Evolutionary conservation across 73 alveolate species (phyloP).

Genomic region (Durusdinium trenchii): DNA sequence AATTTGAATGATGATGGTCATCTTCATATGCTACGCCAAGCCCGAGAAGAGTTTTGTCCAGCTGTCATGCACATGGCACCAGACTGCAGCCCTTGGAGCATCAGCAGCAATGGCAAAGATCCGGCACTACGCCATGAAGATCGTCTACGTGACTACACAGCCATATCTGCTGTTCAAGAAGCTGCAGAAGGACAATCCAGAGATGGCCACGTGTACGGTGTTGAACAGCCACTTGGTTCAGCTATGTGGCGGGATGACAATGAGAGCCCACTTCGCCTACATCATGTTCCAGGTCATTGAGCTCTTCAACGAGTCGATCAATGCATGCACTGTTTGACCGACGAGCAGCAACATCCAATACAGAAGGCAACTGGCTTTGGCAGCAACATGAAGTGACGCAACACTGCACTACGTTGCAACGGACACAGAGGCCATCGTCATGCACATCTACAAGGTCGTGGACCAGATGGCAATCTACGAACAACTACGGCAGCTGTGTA

Average conservation of each 20-base stretch:
- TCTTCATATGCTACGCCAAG: background rate
- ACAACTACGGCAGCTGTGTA: background rate
- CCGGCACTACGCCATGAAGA: background rate
- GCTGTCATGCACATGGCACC: background rate
- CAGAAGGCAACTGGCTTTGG: constrained; percentile 10
- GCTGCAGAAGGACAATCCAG: background rate
- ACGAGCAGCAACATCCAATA: background rate
- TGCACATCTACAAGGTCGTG: background rate
- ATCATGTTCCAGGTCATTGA: background rate
- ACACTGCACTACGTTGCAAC: background rate
- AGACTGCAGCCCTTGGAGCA: background rate
- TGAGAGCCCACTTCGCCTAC: background rate
- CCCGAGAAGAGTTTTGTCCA: background rate
- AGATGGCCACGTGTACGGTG: background rate
- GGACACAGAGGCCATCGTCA: background rate
- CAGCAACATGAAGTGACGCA: background rate
- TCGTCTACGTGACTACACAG: background rate
- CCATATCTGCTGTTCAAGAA: background rate
- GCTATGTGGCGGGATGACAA: background rate
- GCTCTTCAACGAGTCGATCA: background rate
- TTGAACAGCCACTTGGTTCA: background rate
- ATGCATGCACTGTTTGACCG: background rate
- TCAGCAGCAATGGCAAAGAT: background rate
- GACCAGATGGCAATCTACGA: background rate
- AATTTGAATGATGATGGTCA: background rate